Conservation (phyloP, 1,139 yeast genomes). For the Groenewaldozyma auringiensis region DNA sequence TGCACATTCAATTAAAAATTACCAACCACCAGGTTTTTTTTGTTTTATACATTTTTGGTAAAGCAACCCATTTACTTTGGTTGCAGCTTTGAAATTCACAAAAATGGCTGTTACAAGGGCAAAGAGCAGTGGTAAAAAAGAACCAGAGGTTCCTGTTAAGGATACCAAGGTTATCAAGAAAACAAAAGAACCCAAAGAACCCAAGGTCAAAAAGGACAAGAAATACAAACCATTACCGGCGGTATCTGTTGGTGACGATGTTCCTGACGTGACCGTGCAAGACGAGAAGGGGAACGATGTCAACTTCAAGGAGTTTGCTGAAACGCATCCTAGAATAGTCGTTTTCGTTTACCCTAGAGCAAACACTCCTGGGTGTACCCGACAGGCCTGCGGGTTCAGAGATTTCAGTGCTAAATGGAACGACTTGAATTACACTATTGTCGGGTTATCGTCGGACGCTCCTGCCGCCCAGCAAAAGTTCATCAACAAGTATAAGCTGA, state of each 20-base stretch:
- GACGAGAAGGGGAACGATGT: constrained; percentile 65
- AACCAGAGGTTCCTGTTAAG: not conserved
- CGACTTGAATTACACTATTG: constrained; percentile 34
- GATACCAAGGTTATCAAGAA: not conserved
- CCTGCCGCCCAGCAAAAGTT: constrained; percentile 71
- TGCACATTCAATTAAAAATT: too few relatives aligned
- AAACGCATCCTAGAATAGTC: constrained; percentile 22
- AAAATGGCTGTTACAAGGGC: not conserved
- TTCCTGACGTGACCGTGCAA: constrained; percentile 55
- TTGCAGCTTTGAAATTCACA: too few relatives aligned
- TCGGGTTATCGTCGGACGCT: constrained; percentile 54
- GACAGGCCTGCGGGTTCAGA: constrained; percentile 88
- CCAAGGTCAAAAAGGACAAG: constrained; percentile 6
- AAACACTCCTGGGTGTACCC: constrained; percentile 86
- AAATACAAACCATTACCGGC: constrained; percentile 7
- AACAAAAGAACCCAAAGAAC: constrained; percentile 4
- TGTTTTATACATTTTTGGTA: too few relatives aligned
- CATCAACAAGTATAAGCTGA: constrained; percentile 60
- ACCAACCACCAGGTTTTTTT: too few relatives aligned
- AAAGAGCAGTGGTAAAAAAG: not conserved
- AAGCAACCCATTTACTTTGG: too few relatives aligned
- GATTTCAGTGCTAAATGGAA: constrained; percentile 51
- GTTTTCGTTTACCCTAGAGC: constrained; percentile 80
- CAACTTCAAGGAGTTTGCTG: constrained; percentile 20
- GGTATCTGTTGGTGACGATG: constrained; percentile 48